Conservation (phyloP, 2,329 filamentous ascomycete genomes). For the Alternaria ventricosa region DNA sequence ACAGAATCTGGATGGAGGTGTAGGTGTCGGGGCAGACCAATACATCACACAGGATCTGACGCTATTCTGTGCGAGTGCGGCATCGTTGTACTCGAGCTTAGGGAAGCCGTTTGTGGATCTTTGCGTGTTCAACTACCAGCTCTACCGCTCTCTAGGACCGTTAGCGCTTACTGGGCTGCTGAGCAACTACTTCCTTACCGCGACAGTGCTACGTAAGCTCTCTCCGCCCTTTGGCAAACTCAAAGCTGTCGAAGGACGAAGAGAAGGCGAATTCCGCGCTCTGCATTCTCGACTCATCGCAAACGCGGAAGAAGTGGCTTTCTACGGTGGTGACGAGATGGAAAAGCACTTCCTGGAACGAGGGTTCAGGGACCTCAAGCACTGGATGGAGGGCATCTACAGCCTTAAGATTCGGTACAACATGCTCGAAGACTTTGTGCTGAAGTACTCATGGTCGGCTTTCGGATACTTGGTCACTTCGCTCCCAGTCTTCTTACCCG, state of each 20-base stretch:
- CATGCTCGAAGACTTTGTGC: constrained; percentile 96
- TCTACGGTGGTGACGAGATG: constrained; percentile 94
- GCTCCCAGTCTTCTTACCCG: constrained; percentile 89
- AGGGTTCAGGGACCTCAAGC: constrained; percentile 90
- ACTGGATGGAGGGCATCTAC: constrained; percentile 98
- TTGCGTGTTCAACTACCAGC: constrained; percentile 96
- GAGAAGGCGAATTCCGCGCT: constrained; percentile 92
- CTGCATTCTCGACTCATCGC: constrained; percentile 91
- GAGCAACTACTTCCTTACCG: constrained; percentile 93
- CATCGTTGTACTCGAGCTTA: constrained; percentile 90
- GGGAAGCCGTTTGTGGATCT: constrained; percentile 99
- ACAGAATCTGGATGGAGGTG: constrained; percentile 87
- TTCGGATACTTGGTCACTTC: constrained; percentile 95
- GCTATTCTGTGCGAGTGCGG: constrained; percentile 90
- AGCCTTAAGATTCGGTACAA: constrained; percentile 98
- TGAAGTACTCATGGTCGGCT: constrained; percentile 98
- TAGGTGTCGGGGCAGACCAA: constrained; percentile 91
- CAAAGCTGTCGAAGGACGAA: constrained; percentile 92
- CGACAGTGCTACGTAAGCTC: constrained; percentile 83
- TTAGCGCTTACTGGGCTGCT: constrained; percentile 84
- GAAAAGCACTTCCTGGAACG: constrained; percentile 91
- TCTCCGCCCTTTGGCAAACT: constrained; percentile 97
- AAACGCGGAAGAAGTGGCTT: constrained; percentile 96
- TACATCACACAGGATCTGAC: constrained; percentile 98
- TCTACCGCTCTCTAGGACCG: constrained; percentile 89